Evolutionary conservation across 768 basidiomycete species (phyloP).

Genomic region (Trametes villosa): DNA sequence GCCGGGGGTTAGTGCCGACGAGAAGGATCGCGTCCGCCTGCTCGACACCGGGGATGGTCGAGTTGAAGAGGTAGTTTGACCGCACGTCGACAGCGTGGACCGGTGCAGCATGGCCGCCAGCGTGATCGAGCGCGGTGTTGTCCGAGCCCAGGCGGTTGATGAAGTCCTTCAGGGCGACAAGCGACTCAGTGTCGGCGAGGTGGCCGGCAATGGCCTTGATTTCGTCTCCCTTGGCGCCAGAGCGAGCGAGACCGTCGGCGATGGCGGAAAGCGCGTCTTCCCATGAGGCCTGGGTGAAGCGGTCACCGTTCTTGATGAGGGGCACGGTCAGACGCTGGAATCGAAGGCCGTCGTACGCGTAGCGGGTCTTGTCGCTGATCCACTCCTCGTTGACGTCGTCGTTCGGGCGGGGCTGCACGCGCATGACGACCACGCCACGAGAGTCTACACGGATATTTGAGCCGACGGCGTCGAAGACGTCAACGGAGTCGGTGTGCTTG

Average conservation of each 20-base stretch:
- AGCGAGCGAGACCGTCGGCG: slow-evolving; percentile 72
- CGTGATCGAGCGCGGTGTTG: slow-evolving; percentile 83
- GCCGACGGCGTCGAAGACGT: slow-evolving; percentile 94
- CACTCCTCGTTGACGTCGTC: slow-evolving; percentile 99
- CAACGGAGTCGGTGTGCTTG: slow-evolving; percentile 96
- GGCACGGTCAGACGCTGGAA: slow-evolving; percentile 96
- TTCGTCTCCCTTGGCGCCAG: slow-evolving; percentile 88
- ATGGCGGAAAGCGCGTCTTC: slow-evolving; percentile 83
- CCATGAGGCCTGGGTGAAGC: slow-evolving; percentile 91
- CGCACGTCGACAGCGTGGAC: slow-evolving; percentile 87
- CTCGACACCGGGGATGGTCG: slow-evolving; percentile 88
- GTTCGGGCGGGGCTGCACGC: slow-evolving; percentile 93
- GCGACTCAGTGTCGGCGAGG: slow-evolving; percentile 90
- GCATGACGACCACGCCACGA: slow-evolving; percentile 95
- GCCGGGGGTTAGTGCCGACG: slow-evolving; percentile 94
- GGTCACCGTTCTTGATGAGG: slow-evolving; percentile 87
- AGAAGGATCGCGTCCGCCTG: slow-evolving; percentile 91
- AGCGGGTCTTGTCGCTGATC: slow-evolving; percentile 99
- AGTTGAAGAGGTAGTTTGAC: slow-evolving; percentile 96
- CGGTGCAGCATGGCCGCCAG: slow-evolving; percentile 67
- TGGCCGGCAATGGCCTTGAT: slow-evolving; percentile 95
- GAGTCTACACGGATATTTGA: slow-evolving; percentile 97
- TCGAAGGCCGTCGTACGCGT: slow-evolving; percentile 92
- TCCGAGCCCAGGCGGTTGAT: slow-evolving; percentile 94
- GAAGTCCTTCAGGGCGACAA: slow-evolving; percentile 93